These are phyloP conservation scores for Brassica incana DNA, from an alignment of 345 rosid species.

Conservation along the genomic window DNA sequence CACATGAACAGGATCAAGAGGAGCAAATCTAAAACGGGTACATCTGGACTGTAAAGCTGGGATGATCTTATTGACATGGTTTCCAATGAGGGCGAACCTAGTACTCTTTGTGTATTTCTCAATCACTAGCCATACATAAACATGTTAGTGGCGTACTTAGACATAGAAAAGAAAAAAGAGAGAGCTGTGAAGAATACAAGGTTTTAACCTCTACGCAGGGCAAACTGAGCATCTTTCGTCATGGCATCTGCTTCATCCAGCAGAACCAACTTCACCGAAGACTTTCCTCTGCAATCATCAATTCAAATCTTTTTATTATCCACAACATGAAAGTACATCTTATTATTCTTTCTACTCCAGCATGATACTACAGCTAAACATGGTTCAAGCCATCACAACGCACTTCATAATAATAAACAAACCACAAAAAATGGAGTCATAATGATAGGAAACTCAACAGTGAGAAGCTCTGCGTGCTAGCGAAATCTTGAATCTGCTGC, in stretches of 20 bases:
- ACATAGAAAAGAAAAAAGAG: neutral
- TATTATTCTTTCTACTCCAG: neutral
- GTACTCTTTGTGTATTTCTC: conserved; percentile 96
- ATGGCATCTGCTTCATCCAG: conserved; percentile 98
- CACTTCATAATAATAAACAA: neutral
- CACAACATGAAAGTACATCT: neutral
- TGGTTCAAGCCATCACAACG: neutral
- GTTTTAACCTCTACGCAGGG: conserved; percentile 77
- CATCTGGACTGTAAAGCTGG: conserved; percentile 98
- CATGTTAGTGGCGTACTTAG: conserved; percentile 11
- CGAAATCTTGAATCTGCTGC: conserved; percentile 93
- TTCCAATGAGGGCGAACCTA: conserved; percentile 91
- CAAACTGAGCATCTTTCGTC: conserved; percentile 99
- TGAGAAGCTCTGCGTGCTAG: conserved; percentile 97
- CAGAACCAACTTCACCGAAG: conserved; percentile 80
- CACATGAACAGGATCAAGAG: conserved; percentile 76
- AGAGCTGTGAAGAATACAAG: conserved; percentile 3
- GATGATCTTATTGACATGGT: conserved; percentile 95
- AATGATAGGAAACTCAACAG: conserved; percentile 50
- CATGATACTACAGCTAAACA: neutral
- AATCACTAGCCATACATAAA: conserved; percentile 53
- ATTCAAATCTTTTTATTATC: neutral
- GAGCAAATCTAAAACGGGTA: conserved; percentile 94
- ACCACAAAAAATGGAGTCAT: neutral
- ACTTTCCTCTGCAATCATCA: conserved; percentile 52